Base-by-base conservation (phyloP, 495 filamentous ascomycete genomes). In the Xylaria cubensis region DNA sequence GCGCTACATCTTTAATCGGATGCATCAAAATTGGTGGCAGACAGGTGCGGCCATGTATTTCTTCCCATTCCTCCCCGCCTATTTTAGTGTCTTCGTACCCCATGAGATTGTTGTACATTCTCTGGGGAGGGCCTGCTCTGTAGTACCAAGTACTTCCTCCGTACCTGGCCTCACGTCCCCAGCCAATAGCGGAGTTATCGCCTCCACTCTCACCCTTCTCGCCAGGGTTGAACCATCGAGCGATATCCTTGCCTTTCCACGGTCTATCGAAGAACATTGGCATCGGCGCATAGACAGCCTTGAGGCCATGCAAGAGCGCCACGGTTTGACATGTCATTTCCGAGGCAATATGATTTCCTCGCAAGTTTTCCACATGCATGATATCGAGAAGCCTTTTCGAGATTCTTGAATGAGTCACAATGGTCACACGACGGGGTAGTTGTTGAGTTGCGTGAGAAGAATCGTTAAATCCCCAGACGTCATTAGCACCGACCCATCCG, bases 251-350 rank as follows among this genome's bases (percentile, higher is more conserved):
- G 1, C 86, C 84, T 32, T 81, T 80, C 88, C 90, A 93, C 12
- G 82, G 80, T 36, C 86, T 82, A 69, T 92, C 91, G 24, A 90
- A 86, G 78, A 88, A 94, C 59, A 93, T 89, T 0, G 92, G 92
- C 75, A 93, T 89, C 4, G 91, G 91, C 15, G 86, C 88, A 63
- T 86, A 89, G 8, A 92, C 89, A 1, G 89, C 86, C 77, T 95
- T 94, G 62, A 94, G 82, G 2, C 92, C 92, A 76, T 94, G 92
- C 32, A 91, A 85, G 8, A 94, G 80, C 0, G 90, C 84, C 17
- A 86, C 86, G 0, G 90, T 92, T 36, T 86, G 86, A 1, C 91
- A 87, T 48, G 86, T 89, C 91, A 93, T 92, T 74, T 94, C 92
- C 1, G 90, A 90, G 10, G 86, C 88, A 64, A 93, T 86, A 58